phyloP scores from a whole-genome alignment of 768 basidiomycete species.

The Pisolithus albus region DNA sequence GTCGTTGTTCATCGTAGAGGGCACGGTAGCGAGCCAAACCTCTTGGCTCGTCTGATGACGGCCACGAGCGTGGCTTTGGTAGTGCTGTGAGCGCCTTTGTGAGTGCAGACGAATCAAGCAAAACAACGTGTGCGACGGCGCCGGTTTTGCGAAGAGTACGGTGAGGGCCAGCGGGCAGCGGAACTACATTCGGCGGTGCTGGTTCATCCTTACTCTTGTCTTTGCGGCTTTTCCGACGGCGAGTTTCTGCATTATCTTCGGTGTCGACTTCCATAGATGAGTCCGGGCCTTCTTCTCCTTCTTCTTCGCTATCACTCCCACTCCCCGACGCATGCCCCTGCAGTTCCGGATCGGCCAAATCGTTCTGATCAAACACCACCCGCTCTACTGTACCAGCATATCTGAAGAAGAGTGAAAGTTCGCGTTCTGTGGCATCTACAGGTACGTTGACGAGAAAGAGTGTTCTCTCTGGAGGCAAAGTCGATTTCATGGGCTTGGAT shows the following conservation, averaged over 20 bases:
- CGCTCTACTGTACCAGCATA: constrained; percentile 69
- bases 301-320: constrained; percentile 27
- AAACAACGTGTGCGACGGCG: constrained; percentile 62
- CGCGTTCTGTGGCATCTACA: constrained; percentile 79
- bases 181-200: constrained; percentile 45
- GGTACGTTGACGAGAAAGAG: constrained; percentile 88
- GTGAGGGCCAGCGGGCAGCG: constrained; percentile 48
- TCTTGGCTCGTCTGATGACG: constrained; percentile 50
- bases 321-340: constrained; percentile 8
- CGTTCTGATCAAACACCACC: constrained; percentile 55
- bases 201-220: constrained; percentile 10
- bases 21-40: constrained; percentile 70
- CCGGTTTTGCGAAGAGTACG: constrained; percentile 60
- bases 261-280: constrained; percentile 5
- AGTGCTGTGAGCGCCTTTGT: constrained; percentile 53
- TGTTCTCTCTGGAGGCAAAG: constrained; percentile 55
- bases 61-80: constrained; percentile 56
- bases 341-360: constrained; percentile 19
- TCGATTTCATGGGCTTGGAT: constrained; percentile 28
- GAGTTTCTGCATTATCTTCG: constrained; percentile 7
- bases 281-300: not conserved
- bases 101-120: constrained; percentile 67
- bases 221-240: constrained; percentile 29
- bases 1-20: constrained; percentile 61
- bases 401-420: constrained; percentile 73